phyloP scores from a whole-genome alignment of 495 filamentous ascomycete species.

The Neurospora sp. region DNA sequence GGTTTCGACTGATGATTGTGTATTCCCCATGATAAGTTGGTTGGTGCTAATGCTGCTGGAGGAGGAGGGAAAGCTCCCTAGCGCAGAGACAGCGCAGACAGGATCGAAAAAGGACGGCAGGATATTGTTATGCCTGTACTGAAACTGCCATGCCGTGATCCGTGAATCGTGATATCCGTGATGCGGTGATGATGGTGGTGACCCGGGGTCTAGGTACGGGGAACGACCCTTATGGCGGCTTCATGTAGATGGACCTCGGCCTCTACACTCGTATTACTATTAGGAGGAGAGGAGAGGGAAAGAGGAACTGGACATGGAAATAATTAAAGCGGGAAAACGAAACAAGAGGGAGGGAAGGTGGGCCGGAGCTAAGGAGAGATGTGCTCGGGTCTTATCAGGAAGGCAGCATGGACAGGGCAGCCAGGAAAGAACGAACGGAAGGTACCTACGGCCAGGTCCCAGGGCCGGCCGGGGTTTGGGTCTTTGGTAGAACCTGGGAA shows the following conservation, averaged over 20 bases:
- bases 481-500: neutral
- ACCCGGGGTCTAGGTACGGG: conserved; percentile 13
- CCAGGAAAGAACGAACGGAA: neutral
- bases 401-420: neutral
- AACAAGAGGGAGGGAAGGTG: neutral
- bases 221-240: conserved; percentile 7
- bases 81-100: neutral
- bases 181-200: neutral
- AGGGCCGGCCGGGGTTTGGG: neutral
- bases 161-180: neutral
- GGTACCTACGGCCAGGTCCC: neutral
- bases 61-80: conserved; percentile 7
- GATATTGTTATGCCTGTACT: conserved; percentile 32
- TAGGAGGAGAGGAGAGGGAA: conserved; percentile 2
- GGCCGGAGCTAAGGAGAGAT: neutral
- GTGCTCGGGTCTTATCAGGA: neutral
- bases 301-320: neutral
- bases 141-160: conserved; percentile 31
- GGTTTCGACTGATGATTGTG: conserved; percentile 29
- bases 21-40: conserved; percentile 33
- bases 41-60: conserved; percentile 1
- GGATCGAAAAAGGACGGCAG: conserved; percentile 8
- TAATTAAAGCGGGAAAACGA: neutral
- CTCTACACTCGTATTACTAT: conserved; percentile 8
- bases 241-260: conserved; percentile 14